Percentiles rank a stretch among this genome's conserved stretches.
Conservation (phyloP, 148 eudicot genomes). For the Cornus controversa region DNA sequence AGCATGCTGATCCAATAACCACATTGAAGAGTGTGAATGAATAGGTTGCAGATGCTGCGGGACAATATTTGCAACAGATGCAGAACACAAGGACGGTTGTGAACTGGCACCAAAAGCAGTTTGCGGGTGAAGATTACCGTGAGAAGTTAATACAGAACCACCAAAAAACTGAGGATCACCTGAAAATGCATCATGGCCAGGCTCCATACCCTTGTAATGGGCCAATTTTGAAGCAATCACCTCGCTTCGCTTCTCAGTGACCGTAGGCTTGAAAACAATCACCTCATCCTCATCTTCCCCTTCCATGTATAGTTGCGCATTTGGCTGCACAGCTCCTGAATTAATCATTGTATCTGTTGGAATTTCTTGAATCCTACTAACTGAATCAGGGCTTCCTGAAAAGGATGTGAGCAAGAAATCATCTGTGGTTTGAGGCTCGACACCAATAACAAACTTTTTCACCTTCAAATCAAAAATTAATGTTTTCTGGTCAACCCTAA, state of each 20-base stretch:
- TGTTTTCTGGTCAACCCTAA: slow-evolving; percentile 41
- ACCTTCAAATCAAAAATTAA: slow-evolving; percentile 40
- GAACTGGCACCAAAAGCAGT: slow-evolving; percentile 5
- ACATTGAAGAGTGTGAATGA: slow-evolving; percentile 23
- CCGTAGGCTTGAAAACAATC: slow-evolving; percentile 55
- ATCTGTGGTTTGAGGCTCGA: slow-evolving; percentile 27
- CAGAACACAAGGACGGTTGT: not conserved
- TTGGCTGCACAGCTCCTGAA: slow-evolving; percentile 25
- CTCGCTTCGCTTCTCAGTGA: slow-evolving; percentile 38
- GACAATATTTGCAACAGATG: slow-evolving; percentile 15
- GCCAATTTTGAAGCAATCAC: slow-evolving; percentile 18
- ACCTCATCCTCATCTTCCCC: slow-evolving; percentile 62
- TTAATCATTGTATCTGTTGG: slow-evolving; percentile 15
- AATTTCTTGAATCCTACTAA: slow-evolving; percentile 15
- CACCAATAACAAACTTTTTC: slow-evolving; percentile 43
- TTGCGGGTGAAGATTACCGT: slow-evolving; percentile 21
- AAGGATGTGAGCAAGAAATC: slow-evolving; percentile 16
- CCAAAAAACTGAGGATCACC: slow-evolving; percentile 5
- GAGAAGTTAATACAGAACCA: slow-evolving; percentile 19
- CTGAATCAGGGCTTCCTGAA: slow-evolving; percentile 16
- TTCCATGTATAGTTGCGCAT: slow-evolving; percentile 24
- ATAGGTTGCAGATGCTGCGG: slow-evolving; percentile 29
- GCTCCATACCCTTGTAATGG: slow-evolving; percentile 17
- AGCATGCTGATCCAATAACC: slow-evolving; percentile 34
- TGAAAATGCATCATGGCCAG: slow-evolving; percentile 15